Evolutionary conservation across 2,329 filamentous ascomycete genomes (phyloP), one percentile per base, ranked within the genome.

Genomic region (Aspergillus texensis): DNA sequence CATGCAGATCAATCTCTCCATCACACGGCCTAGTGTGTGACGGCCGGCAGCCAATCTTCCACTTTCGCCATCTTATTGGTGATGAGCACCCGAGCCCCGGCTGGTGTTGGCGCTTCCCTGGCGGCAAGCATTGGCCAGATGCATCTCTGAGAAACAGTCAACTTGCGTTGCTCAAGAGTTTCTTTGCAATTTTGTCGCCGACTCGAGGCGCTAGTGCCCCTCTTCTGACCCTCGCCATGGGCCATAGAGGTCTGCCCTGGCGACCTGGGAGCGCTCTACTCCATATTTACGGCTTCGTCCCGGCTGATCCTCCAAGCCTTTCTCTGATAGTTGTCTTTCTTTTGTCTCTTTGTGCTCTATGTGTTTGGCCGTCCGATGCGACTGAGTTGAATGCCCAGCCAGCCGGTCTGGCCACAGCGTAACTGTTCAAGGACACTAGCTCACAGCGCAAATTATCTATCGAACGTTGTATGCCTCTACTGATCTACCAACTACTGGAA

Each of bases 11-110:
- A 53, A 56, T 60, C 60, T 60, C 61, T 58, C 68, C 69, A 71
- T 75, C 73, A 76, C 74, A 75, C 70, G 43, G 65, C 54, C 67
- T 75, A 76, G 74, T 63, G 73, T 75, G 74, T 77, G 74, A 77
- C 65, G 72, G 66, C 68, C 62, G 60, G 60, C 67, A 65, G 69
- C 68, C 69, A 61, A 70, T 56, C 64, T 55, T 59, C 58, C 55
- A 57, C 57, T 58, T 68, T 53, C 52, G 63, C 32, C 58, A 46
- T 66, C 66, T 70, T 57, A 77, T 77, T 77, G 74, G 74, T 68
- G 71, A 68, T 57, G 62, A 48, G 54, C 46, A 64, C 67, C 60
- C 63, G 62, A 60, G 55, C 58, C 64, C 60, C 63, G 63, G 62
- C 69, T 64, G 65, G 60, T 63, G 67, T 67, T 74, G 75, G 76